Evolutionary conservation across 371 early-diverging fungal species (phyloP), one percentile per base, ranked within the genome.

Genomic region (Syncephalis fuscata): DNA sequence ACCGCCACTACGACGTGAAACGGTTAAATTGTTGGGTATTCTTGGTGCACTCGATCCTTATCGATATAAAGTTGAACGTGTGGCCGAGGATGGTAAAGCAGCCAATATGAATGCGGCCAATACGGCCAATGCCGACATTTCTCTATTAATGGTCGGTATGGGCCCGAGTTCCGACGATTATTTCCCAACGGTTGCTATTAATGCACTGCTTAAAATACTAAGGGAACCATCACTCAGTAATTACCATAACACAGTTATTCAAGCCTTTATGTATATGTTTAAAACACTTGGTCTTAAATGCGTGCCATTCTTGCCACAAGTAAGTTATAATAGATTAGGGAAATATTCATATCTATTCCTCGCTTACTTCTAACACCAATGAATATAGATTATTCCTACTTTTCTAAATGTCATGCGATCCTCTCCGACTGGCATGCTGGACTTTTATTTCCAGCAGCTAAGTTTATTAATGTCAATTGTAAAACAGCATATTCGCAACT

Each of bases 41-140:
- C 63, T 97, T 10, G 98, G 98, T 41, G 98, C 98, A 1, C 61
- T 97, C 17, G 95, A 94, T 72, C 95, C 98, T 16, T 91, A 92
- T 59, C 68, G 75, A 46, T 85, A 89, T 64, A 89, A 85, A 73
- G 78, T 85, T 58, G 32, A 32, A 32, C 32, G 32, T 7, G 32
- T 32, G 4, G 40, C 37, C 15, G 44, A 27, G 38, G 4, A 39
- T 23, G 46, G 40, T 21, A 16, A 71, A 0, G 74, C 73, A 24
- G 76, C 78, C 39, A 67, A 67, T 10, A 56, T 74, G 44, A 63
- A 66, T 0, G 74, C 76, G 46, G 59, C 68, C 7, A 73, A 74
- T 27, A 54, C 73, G 3, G 68, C 74, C 11, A 74, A 71, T 42
- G 69, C 76, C 20, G 76, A 77, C 49, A 70, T 76, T 1, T 73